phyloP scores from a whole-genome alignment of 495 filamentous ascomycete species.

The Pyrenula massariospora region DNA sequence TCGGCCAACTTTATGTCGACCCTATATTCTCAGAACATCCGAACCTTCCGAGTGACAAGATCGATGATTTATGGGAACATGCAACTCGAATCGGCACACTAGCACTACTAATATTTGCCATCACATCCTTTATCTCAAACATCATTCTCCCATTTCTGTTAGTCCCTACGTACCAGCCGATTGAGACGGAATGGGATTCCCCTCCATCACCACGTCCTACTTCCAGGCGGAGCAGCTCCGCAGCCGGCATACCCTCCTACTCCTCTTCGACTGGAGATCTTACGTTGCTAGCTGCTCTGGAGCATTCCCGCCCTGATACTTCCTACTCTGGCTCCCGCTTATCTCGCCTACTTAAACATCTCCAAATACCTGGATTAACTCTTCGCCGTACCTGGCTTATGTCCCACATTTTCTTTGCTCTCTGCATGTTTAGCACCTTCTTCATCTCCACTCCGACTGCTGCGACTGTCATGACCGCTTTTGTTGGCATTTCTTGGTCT shows the following conservation, averaged over 20 bases:
- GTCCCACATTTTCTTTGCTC: slow-evolving; percentile 66
- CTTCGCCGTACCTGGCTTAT: slow-evolving; percentile 77
- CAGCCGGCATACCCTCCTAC: slow-evolving; percentile 4
- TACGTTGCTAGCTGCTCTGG: neutral
- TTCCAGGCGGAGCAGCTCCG: neutral
- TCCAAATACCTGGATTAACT: slow-evolving; percentile 70
- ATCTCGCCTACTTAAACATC: slow-evolving; percentile 29
- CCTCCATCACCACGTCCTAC: neutral
- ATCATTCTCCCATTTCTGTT: slow-evolving; percentile 74
- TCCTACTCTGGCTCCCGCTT: slow-evolving; percentile 9
- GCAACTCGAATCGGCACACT: slow-evolving; percentile 75
- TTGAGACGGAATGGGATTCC: neutral
- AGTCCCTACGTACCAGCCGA: slow-evolving; percentile 51
- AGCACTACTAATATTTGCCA: slow-evolving; percentile 76
- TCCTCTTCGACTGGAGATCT: neutral
- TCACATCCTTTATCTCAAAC: slow-evolving; percentile 68
- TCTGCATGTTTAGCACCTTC: slow-evolving; percentile 70
- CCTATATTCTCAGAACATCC: slow-evolving; percentile 66
- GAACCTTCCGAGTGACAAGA: slow-evolving; percentile 58
- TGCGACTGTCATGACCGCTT: slow-evolving; percentile 61
- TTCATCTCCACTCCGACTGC: slow-evolving; percentile 53
- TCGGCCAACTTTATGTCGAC: slow-evolving; percentile 80
- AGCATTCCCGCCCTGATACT: neutral
- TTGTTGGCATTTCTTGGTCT: slow-evolving; percentile 82
- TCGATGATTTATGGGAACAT: slow-evolving; percentile 67